Base-by-base conservation (phyloP, 331 rosid species). In the Phaseolus coccineus region DNA sequence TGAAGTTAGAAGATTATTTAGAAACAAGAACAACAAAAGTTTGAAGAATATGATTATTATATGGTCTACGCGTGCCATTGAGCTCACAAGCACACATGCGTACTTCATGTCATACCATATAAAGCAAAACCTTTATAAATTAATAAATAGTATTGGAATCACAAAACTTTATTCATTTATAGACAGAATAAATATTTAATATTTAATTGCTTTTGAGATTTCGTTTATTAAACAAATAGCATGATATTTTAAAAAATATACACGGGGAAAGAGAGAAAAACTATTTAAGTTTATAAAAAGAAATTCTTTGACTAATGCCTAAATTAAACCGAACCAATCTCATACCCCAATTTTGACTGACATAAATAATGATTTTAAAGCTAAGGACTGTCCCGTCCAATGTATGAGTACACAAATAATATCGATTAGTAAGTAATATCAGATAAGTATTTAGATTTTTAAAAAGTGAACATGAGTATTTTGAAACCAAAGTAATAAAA, bases 1-100 rank as follows among this genome's bases (percentile, higher is more conserved):
- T 24, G 28, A 74, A 59, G 42, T 14, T 16, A 27, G 6, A 59
- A 59, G 71, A 27, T 6, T 25, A 27, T 15, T 44, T 44, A 9
- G 4, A 19, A 44, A 44, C 13, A 44, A 44, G 0, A 44, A 12
- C 10, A 46, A 3, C 4, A 11, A 12, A 3, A 3, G 16, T 3
- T 46, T 46, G 16, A 46, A 46, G 66, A 33, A 0, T 9, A 12
- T 22, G 51, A 73, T 52, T 71, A 71, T 51, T 46, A 4, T 71
- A 22, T 71, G 27, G 11, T 48, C 37, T 46, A 31, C 72, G 72
- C 80, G 72, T 62, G 80, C 72, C 61, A 48, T 47, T 48, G 50
- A 62, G 56, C 39, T 39, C 67, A 53, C 65, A 22, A 55, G 22
- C 66, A 47, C 74, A 69, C 55, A 64, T 64, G 70, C 50, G 48